Percentiles rank a stretch among this genome's conserved stretches.
phyloP scores from a whole-genome alignment of 1,139 yeast genomes.

The Ogataea hybrid region DNA sequence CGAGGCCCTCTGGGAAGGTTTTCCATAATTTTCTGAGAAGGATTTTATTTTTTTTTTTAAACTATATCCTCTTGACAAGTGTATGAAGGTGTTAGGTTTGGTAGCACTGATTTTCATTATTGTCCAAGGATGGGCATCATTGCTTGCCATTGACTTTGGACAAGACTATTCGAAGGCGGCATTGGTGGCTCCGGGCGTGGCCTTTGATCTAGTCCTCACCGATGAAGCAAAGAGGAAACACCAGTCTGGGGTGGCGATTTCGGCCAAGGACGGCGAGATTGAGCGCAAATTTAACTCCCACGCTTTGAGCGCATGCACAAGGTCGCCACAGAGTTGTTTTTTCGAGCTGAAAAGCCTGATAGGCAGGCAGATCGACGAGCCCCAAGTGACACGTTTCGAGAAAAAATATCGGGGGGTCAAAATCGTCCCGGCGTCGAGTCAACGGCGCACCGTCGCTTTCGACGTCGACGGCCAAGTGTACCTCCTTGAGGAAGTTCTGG shows the following conservation, averaged over 20 bases:
- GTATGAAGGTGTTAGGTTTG: constrained; percentile 4
- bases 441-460: constrained; percentile 55
- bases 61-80: constrained; percentile 1
- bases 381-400: constrained; percentile 44
- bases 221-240: constrained; percentile 93
- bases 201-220: constrained; percentile 83
- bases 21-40: constrained; percentile 2
- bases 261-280: constrained; percentile 44
- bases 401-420: constrained; percentile 61
- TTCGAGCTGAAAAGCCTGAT: constrained; percentile 67
- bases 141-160: constrained; percentile 88
- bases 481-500: constrained; percentile 74
- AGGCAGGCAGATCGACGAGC: constrained; percentile 58
- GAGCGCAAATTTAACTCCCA: constrained; percentile 81
- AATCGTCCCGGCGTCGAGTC: constrained; percentile 43
- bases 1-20: constrained; percentile 13
- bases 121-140: constrained; percentile 42
- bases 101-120: constrained; percentile 3
- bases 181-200: constrained; percentile 85
- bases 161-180: constrained; percentile 86
- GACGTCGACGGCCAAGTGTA: constrained; percentile 41
- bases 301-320: constrained; percentile 65
- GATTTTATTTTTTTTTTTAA: neutral
- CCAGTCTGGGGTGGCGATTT: constrained; percentile 70
- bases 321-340: constrained; percentile 72